Percentiles rank a stretch among this genome's conserved stretches.
phyloP scores from a whole-genome alignment of 768 basidiomycete genomes.

The Mrakia gelida region DNA sequence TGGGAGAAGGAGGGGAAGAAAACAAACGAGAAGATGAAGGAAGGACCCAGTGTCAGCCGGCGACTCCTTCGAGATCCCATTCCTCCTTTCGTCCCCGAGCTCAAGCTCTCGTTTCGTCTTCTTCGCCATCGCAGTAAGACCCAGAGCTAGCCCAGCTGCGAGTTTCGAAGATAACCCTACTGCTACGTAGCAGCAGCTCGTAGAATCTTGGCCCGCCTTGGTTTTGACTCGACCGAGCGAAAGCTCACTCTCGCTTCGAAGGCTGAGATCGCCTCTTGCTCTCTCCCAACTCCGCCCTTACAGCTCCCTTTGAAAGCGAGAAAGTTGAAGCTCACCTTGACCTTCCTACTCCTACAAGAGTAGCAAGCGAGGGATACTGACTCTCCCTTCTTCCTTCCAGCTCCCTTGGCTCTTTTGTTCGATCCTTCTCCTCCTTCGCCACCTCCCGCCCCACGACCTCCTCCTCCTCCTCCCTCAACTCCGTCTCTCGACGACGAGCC shows the following conservation, averaged over 20 bases:
- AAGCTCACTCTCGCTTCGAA: not conserved
- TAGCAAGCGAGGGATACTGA: not conserved
- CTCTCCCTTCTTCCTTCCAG: constrained; percentile 4
- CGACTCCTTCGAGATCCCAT: too few species aligned
- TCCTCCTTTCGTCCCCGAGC: too few species aligned
- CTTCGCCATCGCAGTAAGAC: not conserved
- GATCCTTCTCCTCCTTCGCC: not conserved
- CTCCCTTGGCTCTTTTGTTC: not conserved
- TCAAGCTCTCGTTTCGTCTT: not conserved
- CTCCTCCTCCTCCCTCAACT: too few species aligned
- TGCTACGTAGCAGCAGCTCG: too few species aligned
- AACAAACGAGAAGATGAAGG: not conserved
- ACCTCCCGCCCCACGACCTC: not conserved
- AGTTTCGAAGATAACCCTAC: too few species aligned
- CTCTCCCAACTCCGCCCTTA: not conserved
- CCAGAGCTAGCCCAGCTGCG: too few species aligned
- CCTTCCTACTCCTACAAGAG: not conserved
- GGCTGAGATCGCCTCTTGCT: not conserved
- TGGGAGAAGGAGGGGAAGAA: not conserved
- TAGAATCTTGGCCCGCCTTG: too few species aligned
- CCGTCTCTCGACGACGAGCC: too few species aligned
- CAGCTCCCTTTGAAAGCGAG: not conserved
- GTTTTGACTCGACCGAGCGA: too few species aligned
- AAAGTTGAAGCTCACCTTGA: not conserved
- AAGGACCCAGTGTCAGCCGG: not conserved